A percentile compares a stretch with the other conserved stretches of the same genome.
Evolutionary conservation across 371 early-diverging fungal genomes (phyloP).

Genomic region (Apophysomyces ossiformis): DNA sequence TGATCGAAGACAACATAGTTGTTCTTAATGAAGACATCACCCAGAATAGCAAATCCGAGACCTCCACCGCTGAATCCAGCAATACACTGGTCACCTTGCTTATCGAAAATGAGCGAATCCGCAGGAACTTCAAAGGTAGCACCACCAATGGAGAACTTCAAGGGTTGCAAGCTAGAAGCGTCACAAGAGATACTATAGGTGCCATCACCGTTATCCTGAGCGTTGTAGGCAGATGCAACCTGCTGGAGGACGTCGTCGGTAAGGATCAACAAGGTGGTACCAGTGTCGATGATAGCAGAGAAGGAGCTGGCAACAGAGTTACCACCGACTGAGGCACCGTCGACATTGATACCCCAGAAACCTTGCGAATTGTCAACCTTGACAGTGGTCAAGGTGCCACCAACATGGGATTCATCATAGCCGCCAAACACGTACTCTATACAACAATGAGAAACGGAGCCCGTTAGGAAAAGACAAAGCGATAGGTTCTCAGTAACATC

Average conservation of each 20-base stretch:
- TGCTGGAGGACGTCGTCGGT: slow-evolving; percentile 34
- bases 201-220: slow-evolving; percentile 31
- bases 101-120: slow-evolving; percentile 27
- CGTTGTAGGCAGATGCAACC: slow-evolving; percentile 26
- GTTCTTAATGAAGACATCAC: slow-evolving; percentile 56
- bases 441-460: neutral
- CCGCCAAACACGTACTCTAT: slow-evolving; percentile 43
- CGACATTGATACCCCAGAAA: slow-evolving; percentile 24
- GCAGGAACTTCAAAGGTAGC: slow-evolving; percentile 23
- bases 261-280: slow-evolving; percentile 61
- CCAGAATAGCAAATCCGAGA: slow-evolving; percentile 39
- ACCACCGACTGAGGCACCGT: slow-evolving; percentile 7
- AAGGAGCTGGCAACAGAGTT: slow-evolving; percentile 1
- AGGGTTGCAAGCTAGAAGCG: slow-evolving; percentile 13
- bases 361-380: slow-evolving; percentile 33
- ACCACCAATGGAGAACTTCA: slow-evolving; percentile 27
- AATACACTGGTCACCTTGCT: slow-evolving; percentile 20
- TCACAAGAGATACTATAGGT: slow-evolving; percentile 34
- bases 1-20: slow-evolving; percentile 15
- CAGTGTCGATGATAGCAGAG: slow-evolving; percentile 63
- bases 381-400: slow-evolving; percentile 26
- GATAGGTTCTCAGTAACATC: neutral
- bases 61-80: slow-evolving; percentile 33
- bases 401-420: slow-evolving; percentile 22
- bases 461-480: neutral